phyloP scores from a whole-genome alignment of 441 rosid species.

The Pelargonium fulgidum region DNA sequence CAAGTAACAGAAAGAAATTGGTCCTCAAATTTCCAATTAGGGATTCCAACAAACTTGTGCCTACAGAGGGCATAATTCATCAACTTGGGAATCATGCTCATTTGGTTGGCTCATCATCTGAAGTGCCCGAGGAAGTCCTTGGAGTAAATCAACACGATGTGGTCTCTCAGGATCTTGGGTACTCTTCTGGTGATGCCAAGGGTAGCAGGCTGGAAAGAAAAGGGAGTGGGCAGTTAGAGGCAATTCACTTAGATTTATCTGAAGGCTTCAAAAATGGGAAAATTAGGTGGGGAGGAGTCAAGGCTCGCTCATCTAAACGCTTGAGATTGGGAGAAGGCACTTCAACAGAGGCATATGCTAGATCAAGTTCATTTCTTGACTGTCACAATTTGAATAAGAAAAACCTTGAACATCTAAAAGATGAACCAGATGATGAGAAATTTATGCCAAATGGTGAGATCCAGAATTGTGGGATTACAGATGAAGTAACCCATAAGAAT shows the following conservation, averaged over 20 bases:
- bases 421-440: slow-evolving; percentile 25
- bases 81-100: slow-evolving; percentile 23
- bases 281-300: slow-evolving; percentile 86
- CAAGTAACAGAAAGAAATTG: slow-evolving; percentile 57
- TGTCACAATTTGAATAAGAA: slow-evolving; percentile 29
- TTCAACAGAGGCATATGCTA: slow-evolving; percentile 30
- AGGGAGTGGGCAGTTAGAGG: slow-evolving; percentile 28
- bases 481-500: slow-evolving; percentile 24
- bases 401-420: slow-evolving; percentile 29
- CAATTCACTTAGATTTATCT: slow-evolving; percentile 30
- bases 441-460: slow-evolving; percentile 25
- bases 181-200: slow-evolving; percentile 27
- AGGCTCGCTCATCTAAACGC: slow-evolving; percentile 72
- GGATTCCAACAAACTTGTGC: slow-evolving; percentile 42
- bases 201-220: slow-evolving; percentile 23
- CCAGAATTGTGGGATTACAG: slow-evolving; percentile 20
- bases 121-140: slow-evolving; percentile 26
- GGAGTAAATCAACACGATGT: slow-evolving; percentile 27
- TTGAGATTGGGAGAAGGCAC: slow-evolving; percentile 46
- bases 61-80: slow-evolving; percentile 27
- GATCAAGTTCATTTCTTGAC: slow-evolving; percentile 23
- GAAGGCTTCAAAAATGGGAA: slow-evolving; percentile 45
- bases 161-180: slow-evolving; percentile 24
- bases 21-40: slow-evolving; percentile 68
- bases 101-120: slow-evolving; percentile 43